Evolutionary conservation across 78 protist genomes (phyloP).

Genomic region (Chrysochromulina tobinii): DNA sequence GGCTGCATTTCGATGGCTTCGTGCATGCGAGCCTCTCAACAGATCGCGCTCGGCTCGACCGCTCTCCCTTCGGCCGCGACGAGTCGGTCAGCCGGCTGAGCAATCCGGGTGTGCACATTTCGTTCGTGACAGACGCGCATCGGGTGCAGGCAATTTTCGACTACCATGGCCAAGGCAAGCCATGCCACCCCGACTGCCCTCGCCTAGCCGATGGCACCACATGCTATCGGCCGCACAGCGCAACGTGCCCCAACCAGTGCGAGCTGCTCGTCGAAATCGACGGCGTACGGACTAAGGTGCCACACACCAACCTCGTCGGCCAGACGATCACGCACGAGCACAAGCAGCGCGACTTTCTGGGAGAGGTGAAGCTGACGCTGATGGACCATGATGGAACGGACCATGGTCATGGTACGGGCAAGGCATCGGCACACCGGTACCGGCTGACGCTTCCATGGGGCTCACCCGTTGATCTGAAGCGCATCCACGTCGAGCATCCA

Average conservation of each 20-base stretch:
- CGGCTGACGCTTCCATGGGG: too few species aligned
- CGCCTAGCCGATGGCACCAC: not conserved
- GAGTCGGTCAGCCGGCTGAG: not conserved
- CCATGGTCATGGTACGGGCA: too few species aligned
- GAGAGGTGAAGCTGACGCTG: too few species aligned
- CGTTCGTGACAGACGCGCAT: not conserved
- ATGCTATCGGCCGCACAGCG: not conserved
- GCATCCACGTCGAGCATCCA: too few species aligned
- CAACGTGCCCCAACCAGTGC: not conserved
- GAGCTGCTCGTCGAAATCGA: not conserved
- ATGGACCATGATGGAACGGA: too few species aligned
- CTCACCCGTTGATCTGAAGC: too few species aligned
- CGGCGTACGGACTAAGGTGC: not conserved
- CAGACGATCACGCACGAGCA: too few species aligned
- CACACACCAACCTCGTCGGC: too few species aligned
- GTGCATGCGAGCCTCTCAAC: not conserved
- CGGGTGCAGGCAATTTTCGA: not conserved
- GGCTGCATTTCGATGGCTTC: not conserved
- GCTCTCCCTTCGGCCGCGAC: not conserved
- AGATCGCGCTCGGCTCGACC: not conserved
- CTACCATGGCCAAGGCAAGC: not conserved
- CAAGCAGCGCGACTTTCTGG: too few species aligned
- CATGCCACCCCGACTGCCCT: not conserved
- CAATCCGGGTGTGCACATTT: not conserved
- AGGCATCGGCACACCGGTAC: too few species aligned